Conservation (phyloP, 805 yeast species). For the Starmera pachycereana region DNA sequence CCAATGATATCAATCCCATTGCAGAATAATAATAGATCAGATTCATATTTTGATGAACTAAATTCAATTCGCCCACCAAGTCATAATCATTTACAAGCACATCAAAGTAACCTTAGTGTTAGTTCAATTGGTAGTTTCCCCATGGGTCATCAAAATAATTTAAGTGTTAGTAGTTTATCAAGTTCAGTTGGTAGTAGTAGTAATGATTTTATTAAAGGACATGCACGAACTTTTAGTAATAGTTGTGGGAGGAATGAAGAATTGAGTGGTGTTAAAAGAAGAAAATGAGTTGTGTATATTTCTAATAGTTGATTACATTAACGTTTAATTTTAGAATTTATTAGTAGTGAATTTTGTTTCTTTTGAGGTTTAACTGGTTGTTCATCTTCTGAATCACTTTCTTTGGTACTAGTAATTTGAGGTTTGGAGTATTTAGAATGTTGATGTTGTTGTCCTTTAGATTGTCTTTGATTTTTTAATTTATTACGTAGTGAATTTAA, state of each 20-base stretch:
- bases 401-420: neutral
- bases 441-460: conserved; percentile 1
- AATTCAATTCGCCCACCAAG: neutral
- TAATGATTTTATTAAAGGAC: conserved; percentile 3
- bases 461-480: conserved; percentile 10
- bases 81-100: too few relatives aligned
- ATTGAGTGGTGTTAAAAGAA: too few relatives aligned
- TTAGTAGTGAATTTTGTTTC: conserved; percentile 6
- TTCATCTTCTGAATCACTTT: conserved; percentile 15
- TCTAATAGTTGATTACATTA: too few relatives aligned
- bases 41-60: too few relatives aligned
- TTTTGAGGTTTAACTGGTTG: conserved; percentile 9
- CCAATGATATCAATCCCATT: neutral
- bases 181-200: conserved; percentile 14
- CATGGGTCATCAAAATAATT: too few relatives aligned
- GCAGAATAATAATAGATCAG: too few relatives aligned
- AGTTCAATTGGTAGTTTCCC: too few relatives aligned
- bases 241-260: neutral
- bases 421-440: neutral
- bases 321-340: conserved; percentile 15
- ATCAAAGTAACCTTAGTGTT: too few relatives aligned
- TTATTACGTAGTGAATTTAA: conserved; percentile 15
- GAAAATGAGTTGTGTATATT: too few relatives aligned
- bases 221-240: neutral
- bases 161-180: conserved; percentile 3